Percentiles rank a stretch among this genome's conserved stretches.
phyloP scores from a whole-genome alignment of 768 basidiomycete species.

The Russula griseocarnosa region DNA sequence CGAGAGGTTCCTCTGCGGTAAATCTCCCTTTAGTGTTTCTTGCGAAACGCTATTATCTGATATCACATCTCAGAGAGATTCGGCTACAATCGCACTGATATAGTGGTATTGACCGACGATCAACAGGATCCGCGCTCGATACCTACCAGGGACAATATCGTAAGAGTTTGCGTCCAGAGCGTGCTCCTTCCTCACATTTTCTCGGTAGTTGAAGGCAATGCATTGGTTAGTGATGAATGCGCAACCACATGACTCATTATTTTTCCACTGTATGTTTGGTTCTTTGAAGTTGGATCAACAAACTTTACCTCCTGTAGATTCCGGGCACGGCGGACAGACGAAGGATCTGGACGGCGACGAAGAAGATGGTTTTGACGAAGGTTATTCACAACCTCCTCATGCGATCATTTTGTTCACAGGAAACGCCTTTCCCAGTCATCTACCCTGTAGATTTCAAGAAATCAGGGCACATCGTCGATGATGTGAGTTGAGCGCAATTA shows the following conservation, averaged over 20 bases:
- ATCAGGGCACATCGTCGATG: constrained; percentile 75
- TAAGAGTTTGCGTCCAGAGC: constrained; percentile 24
- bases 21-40: constrained; percentile 1
- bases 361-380: constrained; percentile 75
- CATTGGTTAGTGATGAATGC: constrained; percentile 56
- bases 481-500: constrained; percentile 40
- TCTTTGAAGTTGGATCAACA: background rate
- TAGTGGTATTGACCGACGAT: constrained; percentile 57
- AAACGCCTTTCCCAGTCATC: constrained; percentile 52
- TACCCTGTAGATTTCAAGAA: constrained; percentile 84
- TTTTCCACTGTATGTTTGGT: constrained; percentile 45
- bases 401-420: background rate
- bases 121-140: constrained; percentile 41
- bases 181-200: background rate
- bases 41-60: background rate
- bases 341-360: constrained; percentile 76
- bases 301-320: constrained; percentile 46
- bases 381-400: constrained; percentile 33
- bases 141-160: constrained; percentile 54
- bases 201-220: constrained; percentile 45
- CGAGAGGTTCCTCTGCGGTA: constrained; percentile 44
- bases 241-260: constrained; percentile 50
- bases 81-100: constrained; percentile 50
- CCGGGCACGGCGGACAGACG: constrained; percentile 94
- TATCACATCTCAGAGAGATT: constrained; percentile 36